Evolutionary conservation across 768 basidiomycete species (phyloP).

Genomic region (Infundibulicybe gibba): DNA sequence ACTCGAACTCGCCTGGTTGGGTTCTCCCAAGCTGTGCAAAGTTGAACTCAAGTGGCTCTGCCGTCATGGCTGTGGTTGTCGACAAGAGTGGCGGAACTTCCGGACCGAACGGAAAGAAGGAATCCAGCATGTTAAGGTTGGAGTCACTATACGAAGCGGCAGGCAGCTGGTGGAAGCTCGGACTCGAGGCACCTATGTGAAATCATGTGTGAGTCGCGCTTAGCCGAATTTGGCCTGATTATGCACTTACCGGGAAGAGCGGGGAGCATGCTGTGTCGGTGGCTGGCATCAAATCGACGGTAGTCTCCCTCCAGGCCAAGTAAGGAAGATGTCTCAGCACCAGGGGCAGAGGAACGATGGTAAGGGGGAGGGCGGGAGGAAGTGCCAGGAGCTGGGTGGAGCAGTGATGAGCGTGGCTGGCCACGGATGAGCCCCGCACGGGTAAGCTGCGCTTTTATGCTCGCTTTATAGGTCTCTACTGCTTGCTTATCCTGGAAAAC

Average conservation of each 20-base stretch:
- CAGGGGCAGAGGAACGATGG: slow-evolving; percentile 27
- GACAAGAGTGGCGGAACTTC: slow-evolving; percentile 19
- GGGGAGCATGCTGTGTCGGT: slow-evolving; percentile 27
- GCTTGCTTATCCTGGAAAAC: slow-evolving; percentile 69
- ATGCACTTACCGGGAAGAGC: slow-evolving; percentile 40
- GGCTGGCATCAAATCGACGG: slow-evolving; percentile 15
- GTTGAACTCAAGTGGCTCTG: slow-evolving; percentile 21
- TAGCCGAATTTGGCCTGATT: slow-evolving; percentile 7
- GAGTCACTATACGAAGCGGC: slow-evolving; percentile 29
- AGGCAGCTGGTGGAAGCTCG: slow-evolving; percentile 31
- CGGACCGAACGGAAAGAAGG: slow-evolving; percentile 27
- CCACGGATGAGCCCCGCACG: slow-evolving; percentile 79
- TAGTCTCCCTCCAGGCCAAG: slow-evolving; percentile 19
- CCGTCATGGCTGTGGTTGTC: slow-evolving; percentile 23
- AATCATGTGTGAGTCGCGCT: slow-evolving; percentile 13
- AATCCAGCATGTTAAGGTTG: slow-evolving; percentile 23
- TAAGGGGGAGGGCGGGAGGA: slow-evolving; percentile 22
- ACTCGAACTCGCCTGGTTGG: slow-evolving; percentile 29
- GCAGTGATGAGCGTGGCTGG: slow-evolving; percentile 63
- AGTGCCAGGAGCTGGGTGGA: slow-evolving; percentile 24
- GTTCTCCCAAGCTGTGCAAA: slow-evolving; percentile 27
- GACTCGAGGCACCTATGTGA: slow-evolving; percentile 32
- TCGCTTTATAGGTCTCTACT: slow-evolving; percentile 79
- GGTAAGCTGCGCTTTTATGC: slow-evolving; percentile 78
- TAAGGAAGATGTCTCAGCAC: slow-evolving; percentile 12